phyloP scores from a whole-genome alignment of 2,329 filamentous ascomycete genomes.

The Diaporthe velutina region DNA sequence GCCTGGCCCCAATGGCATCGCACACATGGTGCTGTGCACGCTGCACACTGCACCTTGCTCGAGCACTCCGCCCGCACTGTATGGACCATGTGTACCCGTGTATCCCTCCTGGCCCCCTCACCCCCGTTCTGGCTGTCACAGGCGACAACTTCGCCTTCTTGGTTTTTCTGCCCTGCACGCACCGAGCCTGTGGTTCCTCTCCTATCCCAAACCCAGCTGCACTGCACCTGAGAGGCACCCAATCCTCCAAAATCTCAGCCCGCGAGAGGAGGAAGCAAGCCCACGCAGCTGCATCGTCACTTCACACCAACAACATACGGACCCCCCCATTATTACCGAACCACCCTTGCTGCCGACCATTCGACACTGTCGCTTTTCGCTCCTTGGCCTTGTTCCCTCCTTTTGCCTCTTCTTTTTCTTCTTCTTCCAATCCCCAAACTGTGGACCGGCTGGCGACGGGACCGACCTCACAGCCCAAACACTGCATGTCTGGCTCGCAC shows the following conservation, averaged over 20 bases:
- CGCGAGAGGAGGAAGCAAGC: slow-evolving; percentile 15
- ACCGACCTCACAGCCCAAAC: slow-evolving; percentile 36
- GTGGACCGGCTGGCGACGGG: slow-evolving; percentile 41
- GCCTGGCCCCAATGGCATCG: slow-evolving; percentile 7
- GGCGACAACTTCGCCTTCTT: slow-evolving; percentile 25
- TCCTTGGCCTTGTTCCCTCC: slow-evolving; percentile 28
- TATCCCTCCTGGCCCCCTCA: neutral
- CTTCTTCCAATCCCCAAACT: slow-evolving; percentile 4
- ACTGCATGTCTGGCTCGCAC: slow-evolving; percentile 39
- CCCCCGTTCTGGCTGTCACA: slow-evolving; percentile 22
- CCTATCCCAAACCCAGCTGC: slow-evolving; percentile 31
- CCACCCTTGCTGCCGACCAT: slow-evolving; percentile 10
- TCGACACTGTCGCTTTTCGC: slow-evolving; percentile 32
- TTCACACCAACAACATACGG: slow-evolving; percentile 8
- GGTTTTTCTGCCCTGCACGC: slow-evolving; percentile 33
- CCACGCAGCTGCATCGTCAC: slow-evolving; percentile 19
- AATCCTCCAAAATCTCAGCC: slow-evolving; percentile 33
- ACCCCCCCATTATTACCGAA: slow-evolving; percentile 1
- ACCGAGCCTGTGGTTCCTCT: slow-evolving; percentile 32
- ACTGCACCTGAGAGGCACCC: slow-evolving; percentile 31
- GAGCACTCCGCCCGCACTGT: slow-evolving; percentile 11
- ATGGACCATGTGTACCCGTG: neutral
- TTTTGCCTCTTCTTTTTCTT: slow-evolving; percentile 19
- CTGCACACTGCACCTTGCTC: neutral
- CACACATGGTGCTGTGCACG: neutral